Evolutionary conservation across 2,329 filamentous ascomycete species (phyloP), one percentile per base, ranked within the genome.

Genomic region (Stromatinia cepivora): DNA sequence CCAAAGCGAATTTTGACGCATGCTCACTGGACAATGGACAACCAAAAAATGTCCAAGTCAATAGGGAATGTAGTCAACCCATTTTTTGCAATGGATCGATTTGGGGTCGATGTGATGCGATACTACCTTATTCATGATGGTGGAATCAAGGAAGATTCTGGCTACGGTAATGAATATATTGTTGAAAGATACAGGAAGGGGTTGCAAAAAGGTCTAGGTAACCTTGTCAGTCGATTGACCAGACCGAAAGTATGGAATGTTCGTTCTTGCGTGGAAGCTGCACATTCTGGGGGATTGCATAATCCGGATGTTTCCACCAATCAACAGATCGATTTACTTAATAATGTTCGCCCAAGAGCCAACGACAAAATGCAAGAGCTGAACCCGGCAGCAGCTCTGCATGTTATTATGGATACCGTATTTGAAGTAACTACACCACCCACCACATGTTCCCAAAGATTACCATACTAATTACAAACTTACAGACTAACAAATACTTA

Each of bases 11-110:
- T 99, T 45, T 83, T 99, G 3, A 92, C 92, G 66, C 95, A 99
- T 78, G 93, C 90, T 2, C 95, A 99, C 79, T 99, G 96, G 95
- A 97, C 93, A 20, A 89, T 99, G 81, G 92, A 92, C 69, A 88
- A 88, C 66, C 87, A 89, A 75, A 99, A 99, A 80, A 99, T 99
- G 94, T 94, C 94, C 71, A 99, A 99, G 80, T 97, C 92, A 1
- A 88, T 91, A 2, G 95, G 95, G 72, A 97, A 97, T 78, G 94
- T 97, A 1, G 94, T 99, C 56, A 95, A 97, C 77, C 95, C 95
- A 0, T 93, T 96, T 77, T 93, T 93, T 74, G 95, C 95, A 17
- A 86, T 98, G 61, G 90, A 97, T 72, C 87, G 94, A 9, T 99
- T 93, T 81, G 93, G 93, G 3, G 84, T 93, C 6, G 96, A 99